These are phyloP conservation scores for Aleurites moluccanus DNA, from an alignment of 441 rosid species.

Conservation along the genomic window DNA sequence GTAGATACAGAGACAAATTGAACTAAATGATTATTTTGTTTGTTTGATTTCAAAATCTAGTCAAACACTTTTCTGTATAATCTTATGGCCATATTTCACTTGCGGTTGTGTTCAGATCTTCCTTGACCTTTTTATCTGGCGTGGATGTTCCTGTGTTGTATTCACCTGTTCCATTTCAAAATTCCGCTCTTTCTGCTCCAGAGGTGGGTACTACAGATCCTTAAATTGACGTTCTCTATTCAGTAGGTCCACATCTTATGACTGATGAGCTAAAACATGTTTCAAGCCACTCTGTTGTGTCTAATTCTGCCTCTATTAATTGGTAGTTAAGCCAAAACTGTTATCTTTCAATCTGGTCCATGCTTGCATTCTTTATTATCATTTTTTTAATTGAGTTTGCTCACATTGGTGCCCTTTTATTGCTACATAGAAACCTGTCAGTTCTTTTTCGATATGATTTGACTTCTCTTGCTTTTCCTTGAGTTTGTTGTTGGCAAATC, in stretches of 20 bases:
- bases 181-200: conserved; percentile 82
- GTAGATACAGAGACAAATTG: conserved; percentile 31
- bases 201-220: conserved; percentile 49
- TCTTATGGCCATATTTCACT: conserved; percentile 23
- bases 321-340: not conserved
- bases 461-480: not conserved
- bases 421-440: not conserved
- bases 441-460: not conserved
- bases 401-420: not conserved
- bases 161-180: conserved; percentile 78
- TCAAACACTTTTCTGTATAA: conserved; percentile 6
- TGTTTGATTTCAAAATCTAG: not conserved
- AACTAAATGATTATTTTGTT: not conserved
- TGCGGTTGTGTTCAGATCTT: conserved; percentile 55
- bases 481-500: not conserved
- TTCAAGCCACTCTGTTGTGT: not conserved
- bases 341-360: not conserved
- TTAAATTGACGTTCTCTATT: not conserved
- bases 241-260: not conserved
- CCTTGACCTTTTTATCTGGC: conserved; percentile 59
- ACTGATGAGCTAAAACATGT: not conserved
- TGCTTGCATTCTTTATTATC: too few species aligned
- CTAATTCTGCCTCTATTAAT: not conserved
- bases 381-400: not conserved
- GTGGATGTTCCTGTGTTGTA: conserved; percentile 77